phyloP scores from a whole-genome alignment of 2,329 filamentous ascomycete genomes.

The Pseudocercospora vitis region DNA sequence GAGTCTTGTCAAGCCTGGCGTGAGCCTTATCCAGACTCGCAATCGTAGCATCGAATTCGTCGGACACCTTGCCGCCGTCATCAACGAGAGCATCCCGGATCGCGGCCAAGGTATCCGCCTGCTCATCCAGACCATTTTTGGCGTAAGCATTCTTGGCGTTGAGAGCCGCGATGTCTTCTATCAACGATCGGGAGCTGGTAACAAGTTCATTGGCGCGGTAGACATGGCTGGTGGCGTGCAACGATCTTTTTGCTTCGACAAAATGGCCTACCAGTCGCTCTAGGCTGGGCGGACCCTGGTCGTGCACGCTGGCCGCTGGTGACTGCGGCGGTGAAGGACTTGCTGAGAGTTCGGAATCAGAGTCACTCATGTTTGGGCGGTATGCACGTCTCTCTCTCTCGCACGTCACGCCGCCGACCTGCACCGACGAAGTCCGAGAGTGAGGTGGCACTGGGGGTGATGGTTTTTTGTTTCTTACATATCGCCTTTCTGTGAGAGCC shows the following conservation, averaged over 20 bases:
- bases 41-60: slow-evolving; percentile 46
- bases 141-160: slow-evolving; percentile 52
- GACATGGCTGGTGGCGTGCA: slow-evolving; percentile 77
- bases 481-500: neutral
- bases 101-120: slow-evolving; percentile 46
- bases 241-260: slow-evolving; percentile 80
- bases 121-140: slow-evolving; percentile 44
- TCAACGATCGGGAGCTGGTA: slow-evolving; percentile 67
- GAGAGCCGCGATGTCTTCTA: slow-evolving; percentile 77
- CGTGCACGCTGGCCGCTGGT: slow-evolving; percentile 40
- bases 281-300: slow-evolving; percentile 51
- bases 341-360: slow-evolving; percentile 28
- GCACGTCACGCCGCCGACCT: slow-evolving; percentile 2
- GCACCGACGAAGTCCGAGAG: neutral
- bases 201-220: slow-evolving; percentile 85
- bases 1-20: slow-evolving; percentile 63
- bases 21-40: slow-evolving; percentile 63
- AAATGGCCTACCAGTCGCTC: slow-evolving; percentile 82
- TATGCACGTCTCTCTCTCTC: neutral
- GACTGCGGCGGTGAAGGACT: slow-evolving; percentile 42
- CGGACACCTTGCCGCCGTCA: slow-evolving; percentile 43
- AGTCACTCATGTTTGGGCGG: slow-evolving; percentile 15
- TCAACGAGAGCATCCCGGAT: slow-evolving; percentile 46
- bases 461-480: neutral
- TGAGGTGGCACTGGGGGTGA: neutral